Percentiles rank a stretch among this genome's conserved stretches.
These are phyloP conservation scores for Hypoxylon sp. DNA, from an alignment of 2,329 filamentous ascomycete genomes.

Conservation along the genomic window DNA sequence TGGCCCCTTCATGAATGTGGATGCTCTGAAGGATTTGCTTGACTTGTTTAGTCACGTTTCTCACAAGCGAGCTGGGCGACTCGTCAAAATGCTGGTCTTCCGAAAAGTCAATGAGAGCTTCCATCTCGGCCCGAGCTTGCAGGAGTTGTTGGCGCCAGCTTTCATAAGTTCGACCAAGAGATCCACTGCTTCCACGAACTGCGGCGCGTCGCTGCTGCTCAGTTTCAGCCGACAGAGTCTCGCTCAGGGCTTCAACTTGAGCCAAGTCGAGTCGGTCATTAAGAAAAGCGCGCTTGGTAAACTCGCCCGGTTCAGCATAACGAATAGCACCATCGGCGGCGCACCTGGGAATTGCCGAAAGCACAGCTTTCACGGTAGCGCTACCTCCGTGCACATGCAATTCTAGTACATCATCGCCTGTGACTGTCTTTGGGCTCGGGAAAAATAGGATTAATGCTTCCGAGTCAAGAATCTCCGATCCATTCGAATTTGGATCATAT, in stretches of 20 bases:
- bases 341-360: slow-evolving; percentile 75
- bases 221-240: slow-evolving; percentile 74
- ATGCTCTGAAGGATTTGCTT: slow-evolving; percentile 68
- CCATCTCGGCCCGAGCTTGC: slow-evolving; percentile 85
- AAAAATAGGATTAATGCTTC: slow-evolving; percentile 85
- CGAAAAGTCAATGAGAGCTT: slow-evolving; percentile 95
- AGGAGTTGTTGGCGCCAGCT: slow-evolving; percentile 80
- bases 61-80: slow-evolving; percentile 75
- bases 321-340: slow-evolving; percentile 60
- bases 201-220: slow-evolving; percentile 92
- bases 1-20: slow-evolving; percentile 75
- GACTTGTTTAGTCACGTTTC: slow-evolving; percentile 73
- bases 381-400: slow-evolving; percentile 93
- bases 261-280: slow-evolving; percentile 86
- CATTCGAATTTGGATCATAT: slow-evolving; percentile 58
- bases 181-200: slow-evolving; percentile 77
- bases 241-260: slow-evolving; percentile 76
- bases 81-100: slow-evolving; percentile 98
- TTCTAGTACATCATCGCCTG: slow-evolving; percentile 91
- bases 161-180: slow-evolving; percentile 80
- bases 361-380: slow-evolving; percentile 86
- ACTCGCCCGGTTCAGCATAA: slow-evolving; percentile 94
- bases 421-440: slow-evolving; percentile 81
- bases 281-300: slow-evolving; percentile 90
- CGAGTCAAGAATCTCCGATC: slow-evolving; percentile 73